Percentiles rank a stretch among this genome's conserved stretches.
Evolutionary conservation across 208 protist species (phyloP).

Genomic region (Leishmania turanica): DNA sequence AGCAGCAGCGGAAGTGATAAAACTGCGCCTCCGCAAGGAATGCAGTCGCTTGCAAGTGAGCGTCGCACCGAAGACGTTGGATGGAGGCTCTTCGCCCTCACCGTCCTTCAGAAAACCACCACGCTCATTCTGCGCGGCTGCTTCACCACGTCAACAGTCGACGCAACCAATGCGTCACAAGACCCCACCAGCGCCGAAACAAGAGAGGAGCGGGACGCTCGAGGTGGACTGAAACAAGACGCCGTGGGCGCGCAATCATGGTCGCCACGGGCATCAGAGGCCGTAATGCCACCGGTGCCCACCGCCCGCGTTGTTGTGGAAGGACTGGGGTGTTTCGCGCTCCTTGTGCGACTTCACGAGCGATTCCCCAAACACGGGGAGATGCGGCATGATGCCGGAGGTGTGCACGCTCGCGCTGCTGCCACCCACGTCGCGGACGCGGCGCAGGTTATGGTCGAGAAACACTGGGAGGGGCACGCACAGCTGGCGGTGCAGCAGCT

Average conservation of each 20-base stretch:
- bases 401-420: not conserved
- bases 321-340: constrained; percentile 3
- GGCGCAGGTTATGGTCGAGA: not conserved
- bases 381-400: not conserved
- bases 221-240: not conserved
- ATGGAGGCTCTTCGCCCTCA: constrained; percentile 17
- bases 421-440: not conserved
- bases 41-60: not conserved
- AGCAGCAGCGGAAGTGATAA: not conserved
- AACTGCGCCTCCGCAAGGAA: not conserved
- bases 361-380: not conserved
- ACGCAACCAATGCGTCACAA: not conserved
- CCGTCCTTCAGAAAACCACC: constrained; percentile 9
- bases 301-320: constrained; percentile 14
- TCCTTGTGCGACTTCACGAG: constrained; percentile 1
- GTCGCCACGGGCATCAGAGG: not conserved
- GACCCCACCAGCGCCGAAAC: not conserved
- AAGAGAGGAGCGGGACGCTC: not conserved
- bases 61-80: not conserved
- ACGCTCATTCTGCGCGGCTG: constrained; percentile 24
- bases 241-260: not conserved
- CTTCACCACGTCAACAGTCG: not conserved
- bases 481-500: not conserved
- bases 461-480: constrained; percentile 23
- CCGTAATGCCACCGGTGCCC: constrained; percentile 2